Conservation (phyloP, 371 early-diverging fungal genomes). For the Umbelopsis sp. region DNA sequence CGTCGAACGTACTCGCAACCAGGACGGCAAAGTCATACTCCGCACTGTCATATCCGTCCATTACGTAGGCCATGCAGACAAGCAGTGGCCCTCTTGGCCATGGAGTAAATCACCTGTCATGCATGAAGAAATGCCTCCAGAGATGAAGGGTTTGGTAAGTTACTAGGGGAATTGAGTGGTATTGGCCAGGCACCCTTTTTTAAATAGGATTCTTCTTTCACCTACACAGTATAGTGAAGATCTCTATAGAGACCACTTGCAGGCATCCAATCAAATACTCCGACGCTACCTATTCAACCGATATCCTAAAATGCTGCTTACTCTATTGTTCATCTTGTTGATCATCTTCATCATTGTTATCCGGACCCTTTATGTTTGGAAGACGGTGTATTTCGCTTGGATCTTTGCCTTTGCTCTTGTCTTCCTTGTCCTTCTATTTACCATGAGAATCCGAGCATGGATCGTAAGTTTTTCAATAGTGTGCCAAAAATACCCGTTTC, state of each 20-base stretch:
- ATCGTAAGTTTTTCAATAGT: neutral
- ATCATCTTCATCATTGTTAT: slow-evolving; percentile 11
- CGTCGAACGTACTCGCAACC: neutral
- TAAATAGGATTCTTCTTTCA: neutral
- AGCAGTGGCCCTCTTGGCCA: slow-evolving; percentile 6
- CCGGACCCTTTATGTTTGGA: slow-evolving; percentile 4
- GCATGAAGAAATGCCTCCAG: slow-evolving; percentile 14
- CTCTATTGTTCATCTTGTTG: neutral
- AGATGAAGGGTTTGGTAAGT: slow-evolving; percentile 8
- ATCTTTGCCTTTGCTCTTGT: slow-evolving; percentile 7
- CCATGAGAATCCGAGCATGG: neutral
- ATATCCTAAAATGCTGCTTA: slow-evolving; percentile 6
- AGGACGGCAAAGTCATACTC: neutral
- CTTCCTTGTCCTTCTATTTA: neutral
- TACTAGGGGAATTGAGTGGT: too few species aligned
- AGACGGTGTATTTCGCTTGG: slow-evolving; percentile 11
- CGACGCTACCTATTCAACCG: slow-evolving; percentile 9
- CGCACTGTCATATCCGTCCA: neutral
- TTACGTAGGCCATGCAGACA: slow-evolving; percentile 1
- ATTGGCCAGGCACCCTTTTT: too few species aligned
- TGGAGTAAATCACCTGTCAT: slow-evolving; percentile 14
- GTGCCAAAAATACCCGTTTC: neutral
- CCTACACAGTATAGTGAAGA: neutral
- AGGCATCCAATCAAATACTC: slow-evolving; percentile 9
- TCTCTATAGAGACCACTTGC: neutral